Conservation (phyloP, 2,329 filamentous ascomycete species). For the Chrysoporthe puriensis region DNA sequence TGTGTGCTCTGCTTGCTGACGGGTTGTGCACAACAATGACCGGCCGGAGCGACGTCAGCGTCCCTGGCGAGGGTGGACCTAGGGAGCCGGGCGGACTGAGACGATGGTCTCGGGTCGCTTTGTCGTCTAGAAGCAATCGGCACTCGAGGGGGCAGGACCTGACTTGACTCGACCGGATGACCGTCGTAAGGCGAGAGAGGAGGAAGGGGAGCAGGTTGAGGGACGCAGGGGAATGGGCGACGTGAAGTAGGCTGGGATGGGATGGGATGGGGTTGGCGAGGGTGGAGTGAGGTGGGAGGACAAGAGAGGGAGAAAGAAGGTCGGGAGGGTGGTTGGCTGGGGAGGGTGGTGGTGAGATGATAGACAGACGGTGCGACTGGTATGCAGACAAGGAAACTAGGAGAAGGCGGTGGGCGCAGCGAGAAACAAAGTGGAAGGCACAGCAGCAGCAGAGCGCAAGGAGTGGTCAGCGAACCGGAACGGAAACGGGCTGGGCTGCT, state of each 20-base stretch:
- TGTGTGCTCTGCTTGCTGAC: conserved; percentile 17
- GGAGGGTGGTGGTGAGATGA: conserved; percentile 23
- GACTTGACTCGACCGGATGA: conserved; percentile 19
- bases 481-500: conserved; percentile 14
- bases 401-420: conserved; percentile 11
- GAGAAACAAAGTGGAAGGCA: conserved; percentile 14
- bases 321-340: conserved; percentile 23
- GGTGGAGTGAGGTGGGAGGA: conserved; percentile 26
- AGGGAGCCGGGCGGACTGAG: conserved; percentile 9
- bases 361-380: neutral
- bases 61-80: conserved; percentile 14
- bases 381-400: neutral
- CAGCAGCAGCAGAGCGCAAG: conserved; percentile 1
- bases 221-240: conserved; percentile 18
- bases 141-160: conserved; percentile 15
- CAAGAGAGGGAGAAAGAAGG: conserved; percentile 31
- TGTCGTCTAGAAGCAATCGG: conserved; percentile 21
- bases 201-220: neutral
- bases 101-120: conserved; percentile 11
- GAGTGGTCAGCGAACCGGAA: conserved; percentile 14
- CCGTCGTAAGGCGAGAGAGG: conserved; percentile 19
- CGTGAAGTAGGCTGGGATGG: conserved; percentile 25
- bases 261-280: conserved; percentile 19
- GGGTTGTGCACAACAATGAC: conserved; percentile 18
- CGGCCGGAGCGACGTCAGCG: conserved; percentile 22